Evolutionary conservation across 306 rosid genomes (phyloP).

Genomic region (Vigna radiata): DNA sequence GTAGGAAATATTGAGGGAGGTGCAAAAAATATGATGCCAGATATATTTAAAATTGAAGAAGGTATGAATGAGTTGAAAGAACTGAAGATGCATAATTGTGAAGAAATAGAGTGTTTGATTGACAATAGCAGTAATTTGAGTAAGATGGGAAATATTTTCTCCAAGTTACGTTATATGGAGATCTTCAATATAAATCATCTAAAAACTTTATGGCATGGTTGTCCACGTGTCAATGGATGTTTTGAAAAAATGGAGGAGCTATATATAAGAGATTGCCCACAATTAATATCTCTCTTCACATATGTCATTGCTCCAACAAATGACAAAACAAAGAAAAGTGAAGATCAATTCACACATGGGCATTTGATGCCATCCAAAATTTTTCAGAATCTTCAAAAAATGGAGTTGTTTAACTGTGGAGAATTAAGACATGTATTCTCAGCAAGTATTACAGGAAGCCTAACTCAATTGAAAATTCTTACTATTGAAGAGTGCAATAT

Average conservation of each 20-base stretch:
- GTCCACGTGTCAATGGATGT: neutral
- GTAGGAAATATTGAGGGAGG: neutral
- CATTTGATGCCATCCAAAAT: neutral
- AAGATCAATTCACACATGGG: neutral
- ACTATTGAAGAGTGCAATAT: no score
- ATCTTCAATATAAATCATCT: neutral
- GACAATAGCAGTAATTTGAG: neutral
- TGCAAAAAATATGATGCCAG: neutral
- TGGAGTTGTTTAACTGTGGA: no score
- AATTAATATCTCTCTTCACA: conserved; percentile 14
- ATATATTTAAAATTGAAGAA: neutral
- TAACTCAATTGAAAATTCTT: no score
- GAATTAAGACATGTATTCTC: no score
- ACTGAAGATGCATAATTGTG: neutral
- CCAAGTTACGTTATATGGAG: conserved; percentile 11
- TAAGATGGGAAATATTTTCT: neutral
- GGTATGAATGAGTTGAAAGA: neutral
- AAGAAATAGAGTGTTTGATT: conserved; percentile 10
- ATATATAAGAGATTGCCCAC: neutral
- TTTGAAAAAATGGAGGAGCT: conserved; percentile 14
- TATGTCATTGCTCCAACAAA: neutral
- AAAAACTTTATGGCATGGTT: neutral
- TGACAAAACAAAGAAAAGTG: no score
- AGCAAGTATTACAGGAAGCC: no score
- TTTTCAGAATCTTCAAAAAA: conserved; percentile 42